Percentiles rank a stretch among this genome's conserved stretches.
These are phyloP conservation scores for Ceratocystis diversiconidia DNA, from an alignment of 2,329 filamentous ascomycete species.

Conservation along the genomic window DNA sequence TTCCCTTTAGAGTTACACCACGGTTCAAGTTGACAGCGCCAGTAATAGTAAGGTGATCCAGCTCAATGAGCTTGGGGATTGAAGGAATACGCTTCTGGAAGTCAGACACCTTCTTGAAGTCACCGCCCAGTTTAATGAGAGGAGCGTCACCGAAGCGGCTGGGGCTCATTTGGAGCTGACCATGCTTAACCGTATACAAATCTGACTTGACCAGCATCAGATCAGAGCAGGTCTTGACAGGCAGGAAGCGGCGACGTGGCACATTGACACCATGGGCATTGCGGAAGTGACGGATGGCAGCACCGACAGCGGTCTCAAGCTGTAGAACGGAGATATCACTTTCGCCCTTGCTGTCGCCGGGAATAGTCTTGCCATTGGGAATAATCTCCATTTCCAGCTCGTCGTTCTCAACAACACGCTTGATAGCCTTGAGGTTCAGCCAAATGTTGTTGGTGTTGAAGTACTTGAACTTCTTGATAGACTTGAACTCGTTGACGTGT, in stretches of 20 bases:
- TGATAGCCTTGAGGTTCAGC: slow-evolving; percentile 95
- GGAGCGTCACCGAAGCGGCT: slow-evolving; percentile 93
- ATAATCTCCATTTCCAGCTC: slow-evolving; percentile 99
- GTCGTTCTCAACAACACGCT: slow-evolving; percentile 96
- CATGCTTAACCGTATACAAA: slow-evolving; percentile 96
- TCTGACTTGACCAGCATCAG: slow-evolving; percentile 99
- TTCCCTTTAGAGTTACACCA: slow-evolving; percentile 91
- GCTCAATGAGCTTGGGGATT: slow-evolving; percentile 81
- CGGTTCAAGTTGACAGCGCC: slow-evolving; percentile 93
- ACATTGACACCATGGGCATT: slow-evolving; percentile 99
- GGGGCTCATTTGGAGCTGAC: slow-evolving; percentile 91
- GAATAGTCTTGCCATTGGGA: slow-evolving; percentile 96
- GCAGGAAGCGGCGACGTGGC: slow-evolving; percentile 91
- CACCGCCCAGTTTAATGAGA: slow-evolving; percentile 93
- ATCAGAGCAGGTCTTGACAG: slow-evolving; percentile 99
- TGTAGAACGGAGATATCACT: slow-evolving; percentile 95
- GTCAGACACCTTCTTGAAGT: slow-evolving; percentile 99
- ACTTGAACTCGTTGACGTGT: slow-evolving; percentile 99
- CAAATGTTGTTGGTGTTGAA: slow-evolving; percentile 99
- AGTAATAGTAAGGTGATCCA: slow-evolving; percentile 93
- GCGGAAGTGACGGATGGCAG: slow-evolving; percentile 95
- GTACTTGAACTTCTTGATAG: slow-evolving; percentile 99
- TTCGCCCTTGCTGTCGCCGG: slow-evolving; percentile 98
- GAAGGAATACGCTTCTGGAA: slow-evolving; percentile 79
- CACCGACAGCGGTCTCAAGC: slow-evolving; percentile 96